Base-by-base conservation (phyloP, 176 grass and related monocot species). In the Eleusine coracana region DNA sequence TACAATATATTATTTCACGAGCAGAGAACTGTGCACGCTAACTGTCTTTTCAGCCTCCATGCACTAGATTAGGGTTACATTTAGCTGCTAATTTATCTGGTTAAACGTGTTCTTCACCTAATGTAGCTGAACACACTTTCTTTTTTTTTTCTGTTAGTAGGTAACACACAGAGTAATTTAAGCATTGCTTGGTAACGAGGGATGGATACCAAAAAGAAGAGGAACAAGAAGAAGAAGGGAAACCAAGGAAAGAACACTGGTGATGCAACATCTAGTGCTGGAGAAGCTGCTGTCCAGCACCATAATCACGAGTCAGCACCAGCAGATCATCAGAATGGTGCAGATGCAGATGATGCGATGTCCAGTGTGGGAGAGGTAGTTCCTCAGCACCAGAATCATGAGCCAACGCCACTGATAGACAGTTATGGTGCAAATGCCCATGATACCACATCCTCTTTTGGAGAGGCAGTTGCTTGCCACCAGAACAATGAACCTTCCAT, bases 141-240 rank as follows among this genome's bases (percentile, higher is more conserved):
- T 6, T n/a, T 13, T 25, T 25, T 25, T 25, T n/a, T 71, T 6
- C n/a, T 25, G 54, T 56, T 10, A 66, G 14, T 20, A 49, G 50
- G 69, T 74, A 56, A 34, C 58, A 25, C 25, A 25, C 25, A 70
- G 44, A 66, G 59, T 59, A 14, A 29, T 73, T 71, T 65, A 38
- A 82, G 66, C 38, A 21, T 3, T 62, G 27, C 45, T 88, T 59
- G 44, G 58, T 38, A 20, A 70, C 39, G 41, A 91, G 58, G 65
- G 44, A 96, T 99, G 96, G 91, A 95, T 90, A 16, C 76, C 48
- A 96, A 93, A 82, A 99, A 96, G 82, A 99, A 99, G 91, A 92
- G 87, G 84, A 96, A 90, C 84, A 93, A 77, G 80, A 99, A 96
- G 87, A 95, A 98, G 89, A 96, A 94, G 74, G 93, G 87, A 72